These are phyloP conservation scores for Picocystis sp. DNA, from an alignment of 163 green algal genomes.

Conservation along the genomic window DNA sequence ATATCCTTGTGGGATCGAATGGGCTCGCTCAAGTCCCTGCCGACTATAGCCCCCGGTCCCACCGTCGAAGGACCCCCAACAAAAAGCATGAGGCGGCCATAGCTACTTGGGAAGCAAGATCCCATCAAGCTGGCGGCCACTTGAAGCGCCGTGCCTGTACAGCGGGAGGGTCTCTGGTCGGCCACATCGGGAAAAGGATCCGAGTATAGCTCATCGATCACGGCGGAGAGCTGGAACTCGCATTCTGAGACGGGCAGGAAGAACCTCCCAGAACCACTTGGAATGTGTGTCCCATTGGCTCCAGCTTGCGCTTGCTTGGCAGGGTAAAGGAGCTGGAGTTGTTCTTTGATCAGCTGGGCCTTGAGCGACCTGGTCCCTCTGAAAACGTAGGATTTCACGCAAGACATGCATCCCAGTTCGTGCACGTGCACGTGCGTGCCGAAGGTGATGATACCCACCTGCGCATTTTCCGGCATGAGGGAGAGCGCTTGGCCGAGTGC, in stretches of 20 bases:
- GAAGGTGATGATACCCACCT: slow-evolving; percentile 81
- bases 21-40: slow-evolving; percentile 64
- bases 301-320: background rate
- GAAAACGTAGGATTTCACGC: slow-evolving; percentile 86
- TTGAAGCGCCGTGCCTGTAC: slow-evolving; percentile 75
- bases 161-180: slow-evolving; percentile 54
- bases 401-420: slow-evolving; percentile 83
- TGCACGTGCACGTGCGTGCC: slow-evolving; percentile 63
- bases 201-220: slow-evolving; percentile 73
- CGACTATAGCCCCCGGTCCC: slow-evolving; percentile 61
- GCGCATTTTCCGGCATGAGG: slow-evolving; percentile 37
- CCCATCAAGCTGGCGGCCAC: slow-evolving; percentile 59
- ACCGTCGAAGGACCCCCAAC: slow-evolving; percentile 79
- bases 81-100: slow-evolving; percentile 71
- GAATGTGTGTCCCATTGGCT: slow-evolving; percentile 4
- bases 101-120: slow-evolving; percentile 40
- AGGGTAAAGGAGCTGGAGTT: background rate
- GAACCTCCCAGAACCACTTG: slow-evolving; percentile 37
- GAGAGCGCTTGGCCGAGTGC: slow-evolving; percentile 62
- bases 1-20: slow-evolving; percentile 71
- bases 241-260: slow-evolving; percentile 70
- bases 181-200: slow-evolving; percentile 68
- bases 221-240: slow-evolving; percentile 74
- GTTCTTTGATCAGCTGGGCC: slow-evolving; percentile 21
- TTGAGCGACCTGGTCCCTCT: slow-evolving; percentile 61